phyloP scores from a whole-genome alignment of 2,329 filamentous ascomycete genomes.

The Pseudogymnoascus sp. region DNA sequence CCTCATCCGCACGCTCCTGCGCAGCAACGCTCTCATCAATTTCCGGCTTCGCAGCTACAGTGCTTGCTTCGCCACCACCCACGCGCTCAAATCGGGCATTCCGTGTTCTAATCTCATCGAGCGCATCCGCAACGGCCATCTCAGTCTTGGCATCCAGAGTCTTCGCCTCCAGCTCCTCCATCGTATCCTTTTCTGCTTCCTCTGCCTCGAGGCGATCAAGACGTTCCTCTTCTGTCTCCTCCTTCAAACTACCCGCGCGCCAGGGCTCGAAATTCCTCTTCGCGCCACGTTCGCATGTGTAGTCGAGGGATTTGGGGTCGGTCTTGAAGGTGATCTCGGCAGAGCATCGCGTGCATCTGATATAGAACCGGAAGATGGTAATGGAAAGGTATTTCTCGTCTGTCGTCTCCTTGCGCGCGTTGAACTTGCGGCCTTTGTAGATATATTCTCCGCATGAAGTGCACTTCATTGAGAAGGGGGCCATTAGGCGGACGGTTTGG shows the following conservation, averaged over 20 bases:
- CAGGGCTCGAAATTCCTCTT: constrained; percentile 92
- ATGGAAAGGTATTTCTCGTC: constrained; percentile 86
- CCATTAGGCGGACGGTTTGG: constrained; percentile 85
- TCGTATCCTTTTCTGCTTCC: constrained; percentile 76
- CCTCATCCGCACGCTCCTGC: constrained; percentile 74
- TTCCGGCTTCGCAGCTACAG: constrained; percentile 35
- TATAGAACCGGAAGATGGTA: constrained; percentile 83
- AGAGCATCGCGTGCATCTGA: constrained; percentile 77
- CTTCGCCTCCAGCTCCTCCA: constrained; percentile 92
- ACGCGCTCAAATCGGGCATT: constrained; percentile 82
- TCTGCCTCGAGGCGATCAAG: constrained; percentile 77
- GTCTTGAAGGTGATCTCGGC: constrained; percentile 89
- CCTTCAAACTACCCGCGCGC: constrained; percentile 51
- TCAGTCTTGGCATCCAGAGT: constrained; percentile 87
- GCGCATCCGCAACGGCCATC: constrained; percentile 91
- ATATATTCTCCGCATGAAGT: constrained; percentile 68
- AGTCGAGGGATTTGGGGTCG: constrained; percentile 92
- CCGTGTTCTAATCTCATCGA: constrained; percentile 87
- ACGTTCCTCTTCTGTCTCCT: constrained; percentile 82
- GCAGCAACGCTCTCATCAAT: constrained; percentile 54
- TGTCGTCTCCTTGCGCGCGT: constrained; percentile 85
- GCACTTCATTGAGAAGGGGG: constrained; percentile 76
- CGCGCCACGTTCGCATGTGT: constrained; percentile 68
- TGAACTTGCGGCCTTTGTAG: constrained; percentile 92
- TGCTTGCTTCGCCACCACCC: constrained; percentile 53